Conservation (phyloP, 78 protist species). For the Dictyostelium firmibasis region DNA sequence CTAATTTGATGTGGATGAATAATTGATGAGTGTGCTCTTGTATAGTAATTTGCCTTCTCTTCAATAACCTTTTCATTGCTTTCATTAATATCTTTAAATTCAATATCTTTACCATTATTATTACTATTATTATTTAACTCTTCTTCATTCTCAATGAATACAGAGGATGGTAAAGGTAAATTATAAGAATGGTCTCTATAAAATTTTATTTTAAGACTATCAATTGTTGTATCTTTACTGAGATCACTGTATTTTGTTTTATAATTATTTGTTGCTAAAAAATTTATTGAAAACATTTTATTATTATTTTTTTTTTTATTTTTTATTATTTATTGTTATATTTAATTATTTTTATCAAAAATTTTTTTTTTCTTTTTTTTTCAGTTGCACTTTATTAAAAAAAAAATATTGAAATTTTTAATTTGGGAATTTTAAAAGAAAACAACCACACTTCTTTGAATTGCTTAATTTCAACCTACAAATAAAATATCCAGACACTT, state of each 20-base stretch:
- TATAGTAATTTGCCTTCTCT: neutral
- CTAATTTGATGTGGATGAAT: conserved; percentile 52
- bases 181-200: conserved; percentile 50
- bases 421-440: neutral
- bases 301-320: neutral
- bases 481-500: too few species aligned
- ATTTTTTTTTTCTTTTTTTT: too few species aligned
- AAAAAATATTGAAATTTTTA: too few species aligned
- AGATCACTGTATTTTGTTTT: conserved; percentile 4
- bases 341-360: neutral
- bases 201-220: neutral
- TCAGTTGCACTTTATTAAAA: too few species aligned
- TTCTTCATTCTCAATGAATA: conserved; percentile 17
- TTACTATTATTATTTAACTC: neutral
- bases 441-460: too few species aligned
- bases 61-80: neutral
- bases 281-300: neutral
- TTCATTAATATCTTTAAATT: neutral
- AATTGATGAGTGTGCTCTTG: neutral
- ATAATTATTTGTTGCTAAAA: neutral
- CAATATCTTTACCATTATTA: neutral
- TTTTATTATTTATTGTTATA: neutral
- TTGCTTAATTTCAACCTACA: too few species aligned
- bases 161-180: conserved; percentile 21
- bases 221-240: conserved; percentile 19